Percentiles rank a stretch among this genome's conserved stretches.
Evolutionary conservation across 129 eudicot species (phyloP).

Genomic region (Flaveria ramosissima): DNA sequence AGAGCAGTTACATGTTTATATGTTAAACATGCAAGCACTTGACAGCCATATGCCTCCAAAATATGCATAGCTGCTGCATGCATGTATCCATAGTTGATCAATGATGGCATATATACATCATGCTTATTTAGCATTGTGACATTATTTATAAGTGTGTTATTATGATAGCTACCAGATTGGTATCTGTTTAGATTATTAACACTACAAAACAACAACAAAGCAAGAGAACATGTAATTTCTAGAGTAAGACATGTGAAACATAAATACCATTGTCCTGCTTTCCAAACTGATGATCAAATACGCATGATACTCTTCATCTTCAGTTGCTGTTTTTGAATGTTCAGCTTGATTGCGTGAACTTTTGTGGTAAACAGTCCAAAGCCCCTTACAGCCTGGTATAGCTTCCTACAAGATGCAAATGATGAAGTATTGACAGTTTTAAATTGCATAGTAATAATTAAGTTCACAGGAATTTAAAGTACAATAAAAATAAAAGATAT

Average conservation of each 20-base stretch:
- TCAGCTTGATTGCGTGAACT: slow-evolving; percentile 78
- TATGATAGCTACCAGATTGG: neutral
- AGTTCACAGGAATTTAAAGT: neutral
- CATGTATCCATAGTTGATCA: slow-evolving; percentile 14
- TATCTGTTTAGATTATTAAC: neutral
- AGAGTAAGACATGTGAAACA: slow-evolving; percentile 17
- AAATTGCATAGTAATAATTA: neutral
- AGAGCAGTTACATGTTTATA: neutral
- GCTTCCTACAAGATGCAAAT: slow-evolving; percentile 58
- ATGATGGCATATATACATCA: neutral
- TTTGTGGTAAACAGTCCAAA: slow-evolving; percentile 99
- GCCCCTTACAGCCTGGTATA: slow-evolving; percentile 91
- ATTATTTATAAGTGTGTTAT: slow-evolving; percentile 18
- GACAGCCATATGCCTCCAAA: slow-evolving; percentile 5
- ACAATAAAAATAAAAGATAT: neutral
- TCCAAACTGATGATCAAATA: slow-evolving; percentile 91
- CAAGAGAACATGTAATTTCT: slow-evolving; percentile 16
- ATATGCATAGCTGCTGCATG: slow-evolving; percentile 4
- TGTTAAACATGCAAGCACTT: slow-evolving; percentile 9
- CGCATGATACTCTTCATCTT: slow-evolving; percentile 95
- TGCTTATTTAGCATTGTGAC: slow-evolving; percentile 13
- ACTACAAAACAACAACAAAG: neutral
- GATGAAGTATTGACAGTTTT: neutral
- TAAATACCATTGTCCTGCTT: slow-evolving; percentile 86
- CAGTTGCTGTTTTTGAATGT: slow-evolving; percentile 63